Percentiles rank a stretch among this genome's conserved stretches.
These are phyloP conservation scores for Neonectria ditissima DNA, from an alignment of 2,329 filamentous ascomycete genomes.

Conservation along the genomic window DNA sequence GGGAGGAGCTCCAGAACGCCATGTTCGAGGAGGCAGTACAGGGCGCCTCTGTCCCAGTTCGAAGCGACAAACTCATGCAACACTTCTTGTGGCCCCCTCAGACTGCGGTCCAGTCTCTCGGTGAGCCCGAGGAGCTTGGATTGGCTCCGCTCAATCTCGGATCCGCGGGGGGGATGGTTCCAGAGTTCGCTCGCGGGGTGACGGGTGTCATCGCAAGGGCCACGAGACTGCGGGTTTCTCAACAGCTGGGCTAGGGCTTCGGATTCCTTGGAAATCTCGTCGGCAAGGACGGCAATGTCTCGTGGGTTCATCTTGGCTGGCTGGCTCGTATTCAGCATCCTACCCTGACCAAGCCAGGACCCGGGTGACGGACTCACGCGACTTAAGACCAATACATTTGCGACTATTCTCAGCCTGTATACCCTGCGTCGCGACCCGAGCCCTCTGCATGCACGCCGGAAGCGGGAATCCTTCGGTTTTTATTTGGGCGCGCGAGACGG, in stretches of 20 bases:
- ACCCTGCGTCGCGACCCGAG: conserved; percentile 5
- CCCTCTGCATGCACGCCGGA: conserved; percentile 3
- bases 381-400: conserved; percentile 17
- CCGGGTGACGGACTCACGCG: neutral
- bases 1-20: conserved; percentile 29
- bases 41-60: conserved; percentile 37
- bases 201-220: neutral
- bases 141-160: conserved; percentile 16
- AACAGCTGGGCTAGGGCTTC: conserved; percentile 13
- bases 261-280: conserved; percentile 26
- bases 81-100: conserved; percentile 35
- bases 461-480: conserved; percentile 2
- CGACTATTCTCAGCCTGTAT: conserved; percentile 14
- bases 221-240: neutral
- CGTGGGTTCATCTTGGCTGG: conserved; percentile 28
- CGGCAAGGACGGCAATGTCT: conserved; percentile 23
- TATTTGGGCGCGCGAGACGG: conserved; percentile 18
- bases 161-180: conserved; percentile 11
- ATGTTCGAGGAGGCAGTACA: conserved; percentile 34
- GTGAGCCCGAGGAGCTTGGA: conserved; percentile 24
- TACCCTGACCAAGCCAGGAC: neutral
- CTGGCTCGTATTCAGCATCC: conserved; percentile 17
- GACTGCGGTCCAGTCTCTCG: conserved; percentile 18
- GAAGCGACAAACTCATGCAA: conserved; percentile 57
- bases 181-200: conserved; percentile 3